These are phyloP conservation scores for Pleurotus salmoneostramineus DNA, from an alignment of 768 basidiomycete genomes.

Conservation along the genomic window DNA sequence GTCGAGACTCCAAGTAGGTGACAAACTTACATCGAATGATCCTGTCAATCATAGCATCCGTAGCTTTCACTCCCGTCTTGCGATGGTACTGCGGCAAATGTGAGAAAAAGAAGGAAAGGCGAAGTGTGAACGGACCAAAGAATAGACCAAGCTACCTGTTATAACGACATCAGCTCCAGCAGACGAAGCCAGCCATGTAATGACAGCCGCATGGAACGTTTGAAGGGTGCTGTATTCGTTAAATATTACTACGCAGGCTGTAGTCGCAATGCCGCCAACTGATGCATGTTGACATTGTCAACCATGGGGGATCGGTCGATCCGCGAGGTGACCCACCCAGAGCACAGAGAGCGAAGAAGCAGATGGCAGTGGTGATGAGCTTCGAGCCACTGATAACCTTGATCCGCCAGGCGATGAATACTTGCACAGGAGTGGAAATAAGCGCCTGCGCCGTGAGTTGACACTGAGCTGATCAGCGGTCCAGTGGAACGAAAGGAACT, in stretches of 20 bases:
- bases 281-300: too few species aligned
- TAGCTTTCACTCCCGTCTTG: constrained; percentile 1
- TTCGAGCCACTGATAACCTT: not conserved
- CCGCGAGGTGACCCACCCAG: not conserved
- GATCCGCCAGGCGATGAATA: constrained; percentile 9
- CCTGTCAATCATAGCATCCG: constrained; percentile 1
- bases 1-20: not conserved
- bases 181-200: constrained; percentile 1
- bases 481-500: not conserved
- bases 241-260: not conserved
- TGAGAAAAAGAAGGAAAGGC: not conserved
- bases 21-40: constrained; percentile 1
- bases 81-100: not conserved
- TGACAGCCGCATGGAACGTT: not conserved
- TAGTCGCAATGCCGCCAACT: constrained; percentile 2
- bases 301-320: too few species aligned
- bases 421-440: constrained; percentile 6
- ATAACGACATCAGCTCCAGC: not conserved
- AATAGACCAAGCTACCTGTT: not conserved
- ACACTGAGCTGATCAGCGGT: not conserved
- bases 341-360: not conserved
- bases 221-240: not conserved
- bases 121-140: not conserved
- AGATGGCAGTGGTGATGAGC: not conserved
- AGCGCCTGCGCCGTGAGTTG: not conserved